These are phyloP conservation scores for Diaporthe destruens DNA, from an alignment of 2,329 filamentous ascomycete genomes.

Conservation along the genomic window DNA sequence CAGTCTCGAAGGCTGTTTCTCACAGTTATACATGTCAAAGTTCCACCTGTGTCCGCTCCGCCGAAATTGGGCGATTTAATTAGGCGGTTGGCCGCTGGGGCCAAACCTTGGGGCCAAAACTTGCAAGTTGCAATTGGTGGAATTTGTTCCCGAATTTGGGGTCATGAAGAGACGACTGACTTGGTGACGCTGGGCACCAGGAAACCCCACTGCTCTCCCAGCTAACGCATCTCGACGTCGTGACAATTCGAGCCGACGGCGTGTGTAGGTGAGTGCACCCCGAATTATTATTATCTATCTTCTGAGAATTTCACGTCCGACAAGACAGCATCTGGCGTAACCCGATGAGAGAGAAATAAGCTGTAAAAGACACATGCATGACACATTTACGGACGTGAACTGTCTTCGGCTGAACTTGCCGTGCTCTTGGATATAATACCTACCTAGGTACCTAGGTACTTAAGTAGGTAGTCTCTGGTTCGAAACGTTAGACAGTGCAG, in stretches of 20 bases:
- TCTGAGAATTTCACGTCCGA: background rate
- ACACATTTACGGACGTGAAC: background rate
- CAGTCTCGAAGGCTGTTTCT: background rate
- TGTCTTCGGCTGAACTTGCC: background rate
- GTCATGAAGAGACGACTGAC: background rate
- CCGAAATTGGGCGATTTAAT: background rate
- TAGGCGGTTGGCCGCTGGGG: background rate
- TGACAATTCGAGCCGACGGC: background rate
- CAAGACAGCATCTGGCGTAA: background rate
- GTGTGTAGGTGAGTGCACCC: too few relatives aligned
- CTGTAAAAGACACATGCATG: too few relatives aligned
- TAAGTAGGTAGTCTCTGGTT: too few relatives aligned
- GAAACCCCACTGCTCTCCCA: background rate
- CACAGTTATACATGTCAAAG: background rate
- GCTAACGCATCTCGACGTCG: background rate
- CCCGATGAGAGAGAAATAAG: background rate
- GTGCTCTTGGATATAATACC: too few relatives aligned
- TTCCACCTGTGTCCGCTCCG: background rate
- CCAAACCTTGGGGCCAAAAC: background rate
- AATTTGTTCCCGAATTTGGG: conserved; percentile 12
- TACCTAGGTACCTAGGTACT: too few relatives aligned
- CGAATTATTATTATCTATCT: background rate
- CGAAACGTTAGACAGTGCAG: background rate
- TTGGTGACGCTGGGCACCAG: background rate
- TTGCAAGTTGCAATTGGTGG: conserved; percentile 31